These are phyloP conservation scores for Dictyostelium brefeldianum DNA, from an alignment of 78 protist genomes.

Conservation along the genomic window DNA sequence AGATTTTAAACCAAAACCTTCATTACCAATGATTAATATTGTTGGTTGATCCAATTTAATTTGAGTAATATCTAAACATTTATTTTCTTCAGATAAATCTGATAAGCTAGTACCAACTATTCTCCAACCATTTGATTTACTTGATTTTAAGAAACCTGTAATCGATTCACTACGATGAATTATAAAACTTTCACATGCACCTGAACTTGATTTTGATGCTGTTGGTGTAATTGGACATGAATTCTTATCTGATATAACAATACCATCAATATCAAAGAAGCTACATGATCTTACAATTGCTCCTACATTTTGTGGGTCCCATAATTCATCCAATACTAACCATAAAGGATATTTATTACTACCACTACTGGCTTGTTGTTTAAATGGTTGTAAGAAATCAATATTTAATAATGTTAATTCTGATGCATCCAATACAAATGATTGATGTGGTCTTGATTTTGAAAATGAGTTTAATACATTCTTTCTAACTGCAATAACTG, in stretches of 20 bases:
- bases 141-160: slow-evolving; percentile 18
- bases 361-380: neutral
- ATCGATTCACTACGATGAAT: slow-evolving; percentile 17
- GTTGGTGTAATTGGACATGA: slow-evolving; percentile 62
- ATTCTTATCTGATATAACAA: slow-evolving; percentile 36
- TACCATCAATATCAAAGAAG: slow-evolving; percentile 65
- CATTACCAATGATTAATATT: slow-evolving; percentile 68
- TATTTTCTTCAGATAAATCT: neutral
- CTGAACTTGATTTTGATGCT: slow-evolving; percentile 45
- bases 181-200: slow-evolving; percentile 58
- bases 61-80: neutral
- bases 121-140: slow-evolving; percentile 71
- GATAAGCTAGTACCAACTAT: slow-evolving; percentile 42
- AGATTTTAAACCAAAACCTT: slow-evolving; percentile 74
- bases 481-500: slow-evolving; percentile 12
- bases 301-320: slow-evolving; percentile 81
- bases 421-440: slow-evolving; percentile 58
- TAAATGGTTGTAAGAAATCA: neutral
- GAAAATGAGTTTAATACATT: slow-evolving; percentile 30
- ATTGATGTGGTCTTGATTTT: slow-evolving; percentile 46
- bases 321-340: slow-evolving; percentile 71
- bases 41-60: slow-evolving; percentile 57
- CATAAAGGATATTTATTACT: slow-evolving; percentile 40
- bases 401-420: slow-evolving; percentile 17
- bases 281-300: slow-evolving; percentile 56